Conservation (phyloP, 2,329 filamentous ascomycete genomes). For the Anthostomella pinea region DNA sequence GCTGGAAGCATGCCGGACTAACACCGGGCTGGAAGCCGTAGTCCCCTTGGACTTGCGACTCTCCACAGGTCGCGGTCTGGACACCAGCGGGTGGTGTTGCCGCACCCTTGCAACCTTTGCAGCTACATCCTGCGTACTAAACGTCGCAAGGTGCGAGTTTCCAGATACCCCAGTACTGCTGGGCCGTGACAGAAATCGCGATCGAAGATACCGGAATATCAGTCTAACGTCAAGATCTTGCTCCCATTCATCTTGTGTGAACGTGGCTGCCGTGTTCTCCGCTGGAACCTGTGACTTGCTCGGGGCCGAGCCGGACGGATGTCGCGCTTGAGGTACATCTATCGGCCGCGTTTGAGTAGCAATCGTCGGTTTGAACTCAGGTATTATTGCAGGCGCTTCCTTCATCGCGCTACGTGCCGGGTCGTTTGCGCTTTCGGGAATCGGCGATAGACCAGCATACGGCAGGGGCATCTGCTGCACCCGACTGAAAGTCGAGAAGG, state of each 20-base stretch:
- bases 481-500: conserved; percentile 77
- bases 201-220: conserved; percentile 83
- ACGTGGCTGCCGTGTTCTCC: conserved; percentile 30
- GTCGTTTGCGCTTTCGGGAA: conserved; percentile 49
- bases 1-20: conserved; percentile 56
- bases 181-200: conserved; percentile 62
- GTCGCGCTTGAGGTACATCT: conserved; percentile 33
- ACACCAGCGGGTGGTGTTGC: conserved; percentile 84
- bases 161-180: conserved; percentile 41
- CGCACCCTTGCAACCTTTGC: conserved; percentile 80
- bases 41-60: conserved; percentile 56
- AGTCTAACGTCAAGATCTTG: conserved; percentile 85
- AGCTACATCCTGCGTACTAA: conserved; percentile 61
- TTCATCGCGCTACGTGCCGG: conserved; percentile 34
- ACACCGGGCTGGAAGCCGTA: conserved; percentile 47
- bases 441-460: conserved; percentile 73
- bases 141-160: conserved; percentile 46
- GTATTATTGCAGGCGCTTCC: conserved; percentile 49
- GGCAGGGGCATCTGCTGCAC: conserved; percentile 64
- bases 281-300: conserved; percentile 14
- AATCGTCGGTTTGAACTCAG: conserved; percentile 50
- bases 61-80: conserved; percentile 53
- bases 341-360: conserved; percentile 35
- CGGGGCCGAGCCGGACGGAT: conserved; percentile 12
- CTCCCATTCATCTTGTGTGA: conserved; percentile 85